A percentile compares a stretch with the other conserved stretches of the same genome.
These are phyloP conservation scores for Bacidia gigantensis DNA, from an alignment of 495 filamentous ascomycete genomes.

Conservation along the genomic window DNA sequence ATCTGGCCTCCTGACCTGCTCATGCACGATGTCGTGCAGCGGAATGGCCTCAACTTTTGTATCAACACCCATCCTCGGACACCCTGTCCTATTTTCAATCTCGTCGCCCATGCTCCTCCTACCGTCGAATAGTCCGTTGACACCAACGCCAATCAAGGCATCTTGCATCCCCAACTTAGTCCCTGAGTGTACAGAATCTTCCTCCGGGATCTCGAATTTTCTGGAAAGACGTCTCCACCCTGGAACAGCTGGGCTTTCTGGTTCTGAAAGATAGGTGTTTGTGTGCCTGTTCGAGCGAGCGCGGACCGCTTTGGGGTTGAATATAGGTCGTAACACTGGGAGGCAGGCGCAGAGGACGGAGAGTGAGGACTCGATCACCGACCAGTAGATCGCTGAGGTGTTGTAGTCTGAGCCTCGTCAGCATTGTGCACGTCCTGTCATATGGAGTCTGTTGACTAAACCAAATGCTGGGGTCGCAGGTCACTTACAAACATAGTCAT, in stretches of 20 bases:
- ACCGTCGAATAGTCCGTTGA: too few species aligned
- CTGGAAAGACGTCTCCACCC: background rate
- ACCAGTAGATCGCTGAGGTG: background rate
- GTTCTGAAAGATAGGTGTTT: background rate
- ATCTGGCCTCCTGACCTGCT: background rate
- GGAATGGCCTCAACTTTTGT: background rate
- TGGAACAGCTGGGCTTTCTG: background rate
- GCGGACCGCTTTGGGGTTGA: background rate
- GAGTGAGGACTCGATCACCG: background rate
- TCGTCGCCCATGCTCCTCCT: too few species aligned
- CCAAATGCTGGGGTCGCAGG: background rate
- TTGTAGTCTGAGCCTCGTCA: background rate
- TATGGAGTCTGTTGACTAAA: background rate
- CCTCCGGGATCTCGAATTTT: background rate
- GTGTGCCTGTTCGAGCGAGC: background rate
- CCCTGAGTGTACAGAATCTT: background rate
- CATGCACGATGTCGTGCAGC: background rate
- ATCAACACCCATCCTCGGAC: background rate
- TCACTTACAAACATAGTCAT: background rate
- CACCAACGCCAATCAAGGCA: too few species aligned
- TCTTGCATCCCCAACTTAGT: background rate
- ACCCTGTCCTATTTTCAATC: too few species aligned
- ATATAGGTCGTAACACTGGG: background rate
- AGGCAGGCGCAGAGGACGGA: slow-evolving; percentile 3
- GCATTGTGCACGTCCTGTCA: background rate